A percentile compares a stretch with the other conserved stretches of the same genome.
Conservation (phyloP, 768 basidiomycete species). For the Leucocoprinus birnbaumii region DNA sequence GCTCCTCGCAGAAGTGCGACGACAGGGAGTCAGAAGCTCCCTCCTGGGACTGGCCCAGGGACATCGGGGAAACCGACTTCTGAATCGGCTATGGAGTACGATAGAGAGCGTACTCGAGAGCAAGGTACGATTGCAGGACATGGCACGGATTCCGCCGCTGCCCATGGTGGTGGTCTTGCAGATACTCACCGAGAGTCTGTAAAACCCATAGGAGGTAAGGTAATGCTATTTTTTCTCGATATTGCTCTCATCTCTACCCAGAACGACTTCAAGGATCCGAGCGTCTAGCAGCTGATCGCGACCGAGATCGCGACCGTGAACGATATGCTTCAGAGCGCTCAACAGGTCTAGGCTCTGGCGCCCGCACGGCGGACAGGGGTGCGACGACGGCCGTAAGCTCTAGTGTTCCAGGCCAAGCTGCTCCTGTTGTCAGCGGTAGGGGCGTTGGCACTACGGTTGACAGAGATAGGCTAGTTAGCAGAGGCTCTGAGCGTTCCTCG, state of each 20-base stretch:
- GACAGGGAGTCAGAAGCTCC: conserved; percentile 12
- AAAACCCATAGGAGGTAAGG: not conserved
- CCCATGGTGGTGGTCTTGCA: conserved; percentile 15
- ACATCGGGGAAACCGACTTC: conserved; percentile 15
- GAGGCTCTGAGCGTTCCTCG: not conserved
- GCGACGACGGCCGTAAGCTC: not conserved
- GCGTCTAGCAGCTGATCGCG: not conserved
- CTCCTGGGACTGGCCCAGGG: conserved; percentile 19
- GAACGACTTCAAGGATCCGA: not conserved
- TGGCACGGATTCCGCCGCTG: conserved; percentile 21
- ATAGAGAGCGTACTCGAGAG: conserved; percentile 5
- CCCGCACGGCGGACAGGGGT: not conserved
- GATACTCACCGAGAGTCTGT: conserved; percentile 12
- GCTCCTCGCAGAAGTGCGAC: not conserved
- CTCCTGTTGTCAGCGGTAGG: not conserved
- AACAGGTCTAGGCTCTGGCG: not conserved
- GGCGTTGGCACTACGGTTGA: not conserved
- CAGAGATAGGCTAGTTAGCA: not conserved
- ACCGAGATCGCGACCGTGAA: not conserved
- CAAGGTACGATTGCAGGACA: conserved; percentile 15
- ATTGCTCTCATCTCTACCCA: too few species aligned
- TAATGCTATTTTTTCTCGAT: too few species aligned
- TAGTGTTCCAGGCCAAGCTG: not conserved
- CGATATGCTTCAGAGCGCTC: not conserved
- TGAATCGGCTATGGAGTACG: conserved; percentile 9